These are phyloP conservation scores for Colletotrichum paranaense DNA, from an alignment of 2,329 filamentous ascomycete genomes.

Conservation along the genomic window DNA sequence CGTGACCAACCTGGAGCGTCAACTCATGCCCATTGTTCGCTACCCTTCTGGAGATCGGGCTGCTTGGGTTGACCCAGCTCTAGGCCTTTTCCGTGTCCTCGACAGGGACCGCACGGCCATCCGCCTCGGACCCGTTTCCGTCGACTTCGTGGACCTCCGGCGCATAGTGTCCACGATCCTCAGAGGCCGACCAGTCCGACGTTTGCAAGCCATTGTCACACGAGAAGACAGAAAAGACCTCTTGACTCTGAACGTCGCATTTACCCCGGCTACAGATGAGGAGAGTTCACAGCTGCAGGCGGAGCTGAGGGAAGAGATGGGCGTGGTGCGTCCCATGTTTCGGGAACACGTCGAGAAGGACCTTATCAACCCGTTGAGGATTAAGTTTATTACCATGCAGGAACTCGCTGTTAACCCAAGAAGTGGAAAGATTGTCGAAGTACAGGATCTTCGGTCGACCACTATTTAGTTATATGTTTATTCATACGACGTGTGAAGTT, in stretches of 20 bases:
- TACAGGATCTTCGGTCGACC: slow-evolving; percentile 26
- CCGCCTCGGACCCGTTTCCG: slow-evolving; percentile 27
- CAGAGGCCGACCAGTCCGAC: slow-evolving; percentile 2
- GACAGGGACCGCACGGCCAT: slow-evolving; percentile 32
- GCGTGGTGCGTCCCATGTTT: slow-evolving; percentile 26
- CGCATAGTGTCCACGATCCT: slow-evolving; percentile 19
- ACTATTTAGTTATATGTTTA: neutral
- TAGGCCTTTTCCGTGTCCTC: slow-evolving; percentile 29
- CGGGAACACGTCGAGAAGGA: slow-evolving; percentile 27
- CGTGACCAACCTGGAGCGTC: slow-evolving; percentile 26
- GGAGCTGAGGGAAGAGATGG: slow-evolving; percentile 7
- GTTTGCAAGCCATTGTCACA: slow-evolving; percentile 22
- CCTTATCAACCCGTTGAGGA: slow-evolving; percentile 15
- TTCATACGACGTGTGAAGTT: neutral
- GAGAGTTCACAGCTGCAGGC: slow-evolving; percentile 14
- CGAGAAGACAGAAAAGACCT: slow-evolving; percentile 23
- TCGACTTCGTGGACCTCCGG: slow-evolving; percentile 28
- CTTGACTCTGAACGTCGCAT: slow-evolving; percentile 17
- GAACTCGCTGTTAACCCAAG: slow-evolving; percentile 26
- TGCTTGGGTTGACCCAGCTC: slow-evolving; percentile 22
- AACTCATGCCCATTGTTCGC: slow-evolving; percentile 30
- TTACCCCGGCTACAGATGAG: neutral
- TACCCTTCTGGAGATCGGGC: slow-evolving; percentile 30
- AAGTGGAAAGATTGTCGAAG: slow-evolving; percentile 24
- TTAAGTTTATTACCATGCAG: slow-evolving; percentile 20